These are phyloP conservation scores for Ceratocystis eucalypticola DNA, from an alignment of 2,329 filamentous ascomycete genomes.

Conservation along the genomic window DNA sequence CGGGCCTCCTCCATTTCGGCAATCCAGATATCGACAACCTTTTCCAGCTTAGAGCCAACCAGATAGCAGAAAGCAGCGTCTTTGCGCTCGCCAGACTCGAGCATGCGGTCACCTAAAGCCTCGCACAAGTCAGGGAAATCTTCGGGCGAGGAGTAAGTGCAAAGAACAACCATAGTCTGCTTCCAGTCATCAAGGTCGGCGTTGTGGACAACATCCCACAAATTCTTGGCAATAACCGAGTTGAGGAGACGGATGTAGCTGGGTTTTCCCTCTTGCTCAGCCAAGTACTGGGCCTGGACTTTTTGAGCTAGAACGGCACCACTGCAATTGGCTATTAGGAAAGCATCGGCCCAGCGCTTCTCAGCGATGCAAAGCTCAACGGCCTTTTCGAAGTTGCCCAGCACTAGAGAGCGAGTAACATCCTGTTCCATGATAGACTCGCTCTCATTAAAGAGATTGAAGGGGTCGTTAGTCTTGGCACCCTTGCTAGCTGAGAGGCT, in stretches of 20 bases:
- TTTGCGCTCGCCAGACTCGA: conserved; percentile 64
- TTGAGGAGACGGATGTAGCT: conserved; percentile 85
- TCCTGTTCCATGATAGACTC: conserved; percentile 73
- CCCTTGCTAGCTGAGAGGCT: conserved; percentile 78
- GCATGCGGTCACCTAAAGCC: conserved; percentile 78
- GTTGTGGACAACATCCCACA: conserved; percentile 97
- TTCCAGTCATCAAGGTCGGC: conserved; percentile 90
- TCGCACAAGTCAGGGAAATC: conserved; percentile 95
- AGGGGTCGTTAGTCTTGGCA: conserved; percentile 85
- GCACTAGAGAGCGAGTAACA: conserved; percentile 76
- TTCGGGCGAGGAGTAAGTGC: conserved; percentile 80
- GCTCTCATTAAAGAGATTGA: conserved; percentile 73
- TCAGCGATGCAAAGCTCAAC: conserved; percentile 80
- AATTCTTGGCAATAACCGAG: conserved; percentile 87
- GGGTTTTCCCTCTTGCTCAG: conserved; percentile 65
- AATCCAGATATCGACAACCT: conserved; percentile 91
- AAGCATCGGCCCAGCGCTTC: conserved; percentile 84
- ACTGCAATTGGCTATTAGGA: conserved; percentile 94
- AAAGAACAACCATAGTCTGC: conserved; percentile 88
- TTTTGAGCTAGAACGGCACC: conserved; percentile 89
- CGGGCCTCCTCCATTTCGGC: conserved; percentile 77
- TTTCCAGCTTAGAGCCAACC: conserved; percentile 90
- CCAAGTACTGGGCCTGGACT: conserved; percentile 81
- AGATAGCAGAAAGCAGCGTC: conserved; percentile 95
- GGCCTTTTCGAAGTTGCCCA: conserved; percentile 82